Conservation (phyloP, 768 basidiomycete genomes). For the Mrakia gelida region DNA sequence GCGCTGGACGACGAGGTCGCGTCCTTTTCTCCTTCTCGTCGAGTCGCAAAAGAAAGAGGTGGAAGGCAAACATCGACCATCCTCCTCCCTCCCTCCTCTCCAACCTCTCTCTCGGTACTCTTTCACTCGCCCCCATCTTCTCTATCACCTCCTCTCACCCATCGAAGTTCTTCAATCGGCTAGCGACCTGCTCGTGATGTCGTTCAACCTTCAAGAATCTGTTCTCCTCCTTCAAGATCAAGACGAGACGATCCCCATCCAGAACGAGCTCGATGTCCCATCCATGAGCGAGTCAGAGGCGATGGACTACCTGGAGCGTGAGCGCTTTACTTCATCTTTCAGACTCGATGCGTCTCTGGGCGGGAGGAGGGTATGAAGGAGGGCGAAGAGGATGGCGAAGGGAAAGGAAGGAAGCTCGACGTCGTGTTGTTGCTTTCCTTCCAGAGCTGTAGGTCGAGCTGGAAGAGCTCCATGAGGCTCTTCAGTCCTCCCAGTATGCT, state of each 20-base stretch:
- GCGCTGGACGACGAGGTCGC: too few species aligned
- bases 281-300: slow-evolving; percentile 32
- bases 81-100: too few species aligned
- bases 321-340: not conserved
- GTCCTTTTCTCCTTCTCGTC: too few species aligned
- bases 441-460: too few species aligned
- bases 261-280: slow-evolving; percentile 43
- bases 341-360: too few species aligned
- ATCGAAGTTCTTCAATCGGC: not conserved
- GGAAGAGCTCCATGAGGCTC: too few species aligned
- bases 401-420: not conserved
- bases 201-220: slow-evolving; percentile 31
- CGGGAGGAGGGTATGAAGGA: not conserved
- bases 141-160: not conserved
- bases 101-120: too few species aligned
- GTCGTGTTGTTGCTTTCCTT: not conserved
- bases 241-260: slow-evolving; percentile 31
- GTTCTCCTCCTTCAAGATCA: slow-evolving; percentile 31
- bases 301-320: slow-evolving; percentile 36
- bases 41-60: too few species aligned
- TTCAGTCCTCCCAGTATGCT: too few species aligned
- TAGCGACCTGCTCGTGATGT: not conserved
- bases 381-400: not conserved
- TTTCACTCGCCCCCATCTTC: not conserved
- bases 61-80: too few species aligned